phyloP scores from a whole-genome alignment of 2,329 filamentous ascomycete genomes.

The Fusarium sp. region DNA sequence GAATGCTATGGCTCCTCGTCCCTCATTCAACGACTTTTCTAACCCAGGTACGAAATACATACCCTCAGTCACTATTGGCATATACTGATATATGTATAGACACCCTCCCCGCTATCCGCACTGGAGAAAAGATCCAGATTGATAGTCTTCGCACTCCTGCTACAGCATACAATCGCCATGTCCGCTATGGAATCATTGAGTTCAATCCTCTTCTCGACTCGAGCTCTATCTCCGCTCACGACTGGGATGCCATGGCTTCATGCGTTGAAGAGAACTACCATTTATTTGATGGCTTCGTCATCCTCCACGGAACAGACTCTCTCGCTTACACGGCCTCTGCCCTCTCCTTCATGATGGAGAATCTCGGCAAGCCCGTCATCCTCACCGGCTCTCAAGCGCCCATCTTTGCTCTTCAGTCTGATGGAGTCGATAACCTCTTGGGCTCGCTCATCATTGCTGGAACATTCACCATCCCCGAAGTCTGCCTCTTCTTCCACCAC shows the following conservation, averaged over 20 bases:
- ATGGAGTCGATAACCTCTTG: slow-evolving; percentile 90
- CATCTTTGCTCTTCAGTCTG: slow-evolving; percentile 90
- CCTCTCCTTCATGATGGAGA: slow-evolving; percentile 91
- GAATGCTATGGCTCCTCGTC: slow-evolving; percentile 82
- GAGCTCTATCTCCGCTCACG: slow-evolving; percentile 85
- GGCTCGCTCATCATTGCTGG: slow-evolving; percentile 90
- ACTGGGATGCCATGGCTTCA: slow-evolving; percentile 86
- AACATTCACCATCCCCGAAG: slow-evolving; percentile 92
- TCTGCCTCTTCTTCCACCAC: slow-evolving; percentile 94
- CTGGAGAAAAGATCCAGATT: slow-evolving; percentile 63
- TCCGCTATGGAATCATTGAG: slow-evolving; percentile 86
- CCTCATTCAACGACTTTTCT: slow-evolving; percentile 81
- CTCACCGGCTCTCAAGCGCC: slow-evolving; percentile 86
- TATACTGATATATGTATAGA: slow-evolving; percentile 46
- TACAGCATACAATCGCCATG: slow-evolving; percentile 81
- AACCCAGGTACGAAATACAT: slow-evolving; percentile 43
- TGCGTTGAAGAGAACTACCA: slow-evolving; percentile 88
- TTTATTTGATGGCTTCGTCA: slow-evolving; percentile 89
- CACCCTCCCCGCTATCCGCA: slow-evolving; percentile 62
- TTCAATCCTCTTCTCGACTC: slow-evolving; percentile 89
- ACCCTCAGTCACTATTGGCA: neutral
- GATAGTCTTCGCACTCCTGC: slow-evolving; percentile 81
- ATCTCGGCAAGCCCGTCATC: slow-evolving; percentile 90
- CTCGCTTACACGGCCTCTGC: slow-evolving; percentile 90
- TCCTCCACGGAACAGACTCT: slow-evolving; percentile 91